Percentiles rank a stretch among this genome's conserved stretches.
Conservation (phyloP, 208 protist species). For the Wallacemonas sp. region DNA sequence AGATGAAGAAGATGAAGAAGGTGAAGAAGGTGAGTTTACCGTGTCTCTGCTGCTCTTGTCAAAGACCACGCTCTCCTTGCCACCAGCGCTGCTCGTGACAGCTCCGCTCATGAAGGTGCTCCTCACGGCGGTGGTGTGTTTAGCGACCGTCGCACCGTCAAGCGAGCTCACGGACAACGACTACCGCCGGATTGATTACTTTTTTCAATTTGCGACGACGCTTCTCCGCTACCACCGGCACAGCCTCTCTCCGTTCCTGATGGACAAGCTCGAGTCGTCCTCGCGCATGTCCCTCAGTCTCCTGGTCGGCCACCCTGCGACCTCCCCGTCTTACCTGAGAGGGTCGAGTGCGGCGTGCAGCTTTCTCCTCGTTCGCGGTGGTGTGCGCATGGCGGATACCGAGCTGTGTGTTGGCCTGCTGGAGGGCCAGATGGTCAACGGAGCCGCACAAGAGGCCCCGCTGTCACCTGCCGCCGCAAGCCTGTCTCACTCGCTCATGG, state of each 20-base stretch:
- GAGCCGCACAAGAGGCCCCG: not conserved
- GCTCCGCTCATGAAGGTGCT: conserved; percentile 26
- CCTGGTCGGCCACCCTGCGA: conserved; percentile 42
- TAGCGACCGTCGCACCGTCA: conserved; percentile 28
- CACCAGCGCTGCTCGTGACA: not conserved
- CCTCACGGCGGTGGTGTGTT: conserved; percentile 17
- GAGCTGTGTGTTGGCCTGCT: conserved; percentile 69
- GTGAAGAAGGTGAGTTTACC: conserved; percentile 3
- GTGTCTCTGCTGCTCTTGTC: conserved; percentile 8
- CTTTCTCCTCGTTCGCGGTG: conserved; percentile 34
- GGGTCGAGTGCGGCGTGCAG: conserved; percentile 53
- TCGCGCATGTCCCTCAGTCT: conserved; percentile 42
- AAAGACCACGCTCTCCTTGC: conserved; percentile 1
- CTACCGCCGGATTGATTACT: conserved; percentile 55
- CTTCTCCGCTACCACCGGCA: conserved; percentile 50
- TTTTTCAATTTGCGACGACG: conserved; percentile 51
- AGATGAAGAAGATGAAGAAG: not conserved
- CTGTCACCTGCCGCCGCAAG: not conserved
- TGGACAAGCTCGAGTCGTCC: conserved; percentile 32
- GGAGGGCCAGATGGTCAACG: conserved; percentile 35
- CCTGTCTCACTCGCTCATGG: conserved; percentile 2
- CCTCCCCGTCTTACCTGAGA: conserved; percentile 41
- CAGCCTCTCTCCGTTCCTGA: conserved; percentile 30
- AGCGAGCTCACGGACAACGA: conserved; percentile 28
- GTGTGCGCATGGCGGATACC: conserved; percentile 30